A percentile compares a stretch with the other conserved stretches of the same genome.
Conservation (phyloP, 371 early-diverging fungal genomes). For the Lichtheimia hyalospora region DNA sequence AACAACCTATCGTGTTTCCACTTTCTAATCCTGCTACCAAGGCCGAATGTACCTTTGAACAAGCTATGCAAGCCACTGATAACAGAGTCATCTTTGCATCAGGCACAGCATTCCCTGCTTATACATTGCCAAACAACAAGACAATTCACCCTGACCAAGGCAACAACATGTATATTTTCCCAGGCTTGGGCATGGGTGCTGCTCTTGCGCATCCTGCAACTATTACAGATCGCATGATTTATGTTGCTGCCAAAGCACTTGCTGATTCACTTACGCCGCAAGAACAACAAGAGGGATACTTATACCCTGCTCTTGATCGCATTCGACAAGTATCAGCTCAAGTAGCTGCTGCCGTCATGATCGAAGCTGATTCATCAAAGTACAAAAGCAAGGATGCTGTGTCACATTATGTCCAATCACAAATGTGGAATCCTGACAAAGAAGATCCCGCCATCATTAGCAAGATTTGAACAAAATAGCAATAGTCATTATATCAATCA, state of each 20-base stretch:
- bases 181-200: slow-evolving; percentile 87
- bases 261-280: slow-evolving; percentile 70
- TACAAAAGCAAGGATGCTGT: slow-evolving; percentile 2
- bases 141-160: slow-evolving; percentile 57
- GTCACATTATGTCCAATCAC: neutral
- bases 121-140: slow-evolving; percentile 49
- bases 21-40: slow-evolving; percentile 87
- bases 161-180: slow-evolving; percentile 93
- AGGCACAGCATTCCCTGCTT: slow-evolving; percentile 89
- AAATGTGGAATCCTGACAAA: slow-evolving; percentile 10
- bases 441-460: neutral
- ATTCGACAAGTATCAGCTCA: slow-evolving; percentile 79
- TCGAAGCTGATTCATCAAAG: slow-evolving; percentile 39
- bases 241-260: slow-evolving; percentile 74
- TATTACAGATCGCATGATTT: slow-evolving; percentile 83
- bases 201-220: slow-evolving; percentile 62
- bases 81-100: slow-evolving; percentile 93
- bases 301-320: slow-evolving; percentile 82
- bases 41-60: slow-evolving; percentile 91
- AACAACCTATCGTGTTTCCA: slow-evolving; percentile 89
- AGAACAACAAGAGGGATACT: slow-evolving; percentile 62
- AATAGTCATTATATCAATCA: too few species aligned
- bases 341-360: slow-evolving; percentile 76
- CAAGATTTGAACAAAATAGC: neutral
- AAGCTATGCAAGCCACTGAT: slow-evolving; percentile 81